Evolutionary conservation across 2,329 filamentous ascomycete species (phyloP).

Genomic region (Fusarium chaquense): DNA sequence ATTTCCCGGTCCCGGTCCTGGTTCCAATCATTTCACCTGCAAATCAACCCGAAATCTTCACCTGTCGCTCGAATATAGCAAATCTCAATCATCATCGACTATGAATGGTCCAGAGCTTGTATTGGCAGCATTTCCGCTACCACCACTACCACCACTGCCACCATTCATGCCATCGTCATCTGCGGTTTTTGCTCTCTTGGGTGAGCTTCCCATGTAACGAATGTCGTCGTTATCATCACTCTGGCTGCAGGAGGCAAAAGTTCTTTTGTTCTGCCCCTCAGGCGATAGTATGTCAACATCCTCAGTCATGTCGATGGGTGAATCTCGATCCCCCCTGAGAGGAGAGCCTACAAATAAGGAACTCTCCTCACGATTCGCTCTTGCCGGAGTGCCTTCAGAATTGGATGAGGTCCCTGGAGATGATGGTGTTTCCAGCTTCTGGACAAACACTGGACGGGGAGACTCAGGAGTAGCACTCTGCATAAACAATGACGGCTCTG

Average conservation of each 20-base stretch:
- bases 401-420: not conserved
- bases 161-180: not conserved
- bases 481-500: conserved; percentile 20
- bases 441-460: not conserved
- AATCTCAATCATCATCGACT: not conserved
- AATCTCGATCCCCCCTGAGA: not conserved
- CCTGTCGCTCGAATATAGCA: not conserved
- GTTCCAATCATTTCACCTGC: not conserved
- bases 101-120: not conserved
- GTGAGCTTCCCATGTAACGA: not conserved
- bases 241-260: not conserved
- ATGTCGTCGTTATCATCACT: not conserved
- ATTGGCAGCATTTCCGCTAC: not conserved
- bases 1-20: not conserved
- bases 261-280: conserved; percentile 7
- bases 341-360: conserved; percentile 35
- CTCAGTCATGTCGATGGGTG: not conserved
- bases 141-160: not conserved
- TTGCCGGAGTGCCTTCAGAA: conserved; percentile 1
- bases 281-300: not conserved
- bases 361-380: conserved; percentile 29
- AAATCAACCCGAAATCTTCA: conserved; percentile 7
- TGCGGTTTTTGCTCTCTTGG: not conserved
- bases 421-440: conserved; percentile 21
- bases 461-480: not conserved